phyloP scores from a whole-genome alignment of 2,329 filamentous ascomycete genomes.

The Chaetomiaceae sp. region DNA sequence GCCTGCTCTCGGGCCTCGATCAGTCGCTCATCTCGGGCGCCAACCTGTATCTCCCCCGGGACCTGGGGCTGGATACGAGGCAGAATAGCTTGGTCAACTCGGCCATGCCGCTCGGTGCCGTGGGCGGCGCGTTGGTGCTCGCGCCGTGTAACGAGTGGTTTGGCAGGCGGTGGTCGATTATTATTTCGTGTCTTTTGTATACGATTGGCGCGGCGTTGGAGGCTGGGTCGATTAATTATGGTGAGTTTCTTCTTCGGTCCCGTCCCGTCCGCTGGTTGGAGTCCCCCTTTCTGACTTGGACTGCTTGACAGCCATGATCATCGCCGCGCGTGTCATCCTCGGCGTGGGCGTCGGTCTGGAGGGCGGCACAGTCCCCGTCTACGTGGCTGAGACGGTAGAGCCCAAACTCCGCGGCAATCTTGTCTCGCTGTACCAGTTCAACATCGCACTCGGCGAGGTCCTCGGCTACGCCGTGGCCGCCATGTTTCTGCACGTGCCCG shows the following conservation, averaged over 20 bases:
- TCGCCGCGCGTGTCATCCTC: slow-evolving; percentile 7
- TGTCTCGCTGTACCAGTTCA: slow-evolving; percentile 11
- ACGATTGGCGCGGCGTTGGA: slow-evolving; percentile 6
- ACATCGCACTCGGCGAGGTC: slow-evolving; percentile 10
- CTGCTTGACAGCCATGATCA: neutral
- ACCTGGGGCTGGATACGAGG: slow-evolving; percentile 7
- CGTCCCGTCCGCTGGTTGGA: no score
- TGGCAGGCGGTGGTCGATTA: slow-evolving; percentile 8
- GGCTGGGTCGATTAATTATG: slow-evolving; percentile 9
- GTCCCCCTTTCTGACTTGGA: no score
- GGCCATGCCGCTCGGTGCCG: slow-evolving; percentile 10
- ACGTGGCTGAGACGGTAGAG: slow-evolving; percentile 9
- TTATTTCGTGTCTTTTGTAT: slow-evolving; percentile 7
- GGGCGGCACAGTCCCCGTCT: slow-evolving; percentile 10
- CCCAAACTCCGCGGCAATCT: slow-evolving; percentile 6
- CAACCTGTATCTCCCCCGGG: slow-evolving; percentile 4
- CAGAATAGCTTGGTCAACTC: slow-evolving; percentile 12
- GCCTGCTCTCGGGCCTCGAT: slow-evolving; percentile 7
- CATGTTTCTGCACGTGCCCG: slow-evolving; percentile 11
- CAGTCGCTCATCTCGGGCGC: slow-evolving; percentile 12
- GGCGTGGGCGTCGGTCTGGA: slow-evolving; percentile 10
- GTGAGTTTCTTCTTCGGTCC: neutral
- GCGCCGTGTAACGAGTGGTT: slow-evolving; percentile 7
- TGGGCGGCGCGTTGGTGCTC: slow-evolving; percentile 6
- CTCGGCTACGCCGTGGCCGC: slow-evolving; percentile 11